Evolutionary conservation across 257 asterid species (phyloP).

Genomic region (Fraxinus cuspidata): DNA sequence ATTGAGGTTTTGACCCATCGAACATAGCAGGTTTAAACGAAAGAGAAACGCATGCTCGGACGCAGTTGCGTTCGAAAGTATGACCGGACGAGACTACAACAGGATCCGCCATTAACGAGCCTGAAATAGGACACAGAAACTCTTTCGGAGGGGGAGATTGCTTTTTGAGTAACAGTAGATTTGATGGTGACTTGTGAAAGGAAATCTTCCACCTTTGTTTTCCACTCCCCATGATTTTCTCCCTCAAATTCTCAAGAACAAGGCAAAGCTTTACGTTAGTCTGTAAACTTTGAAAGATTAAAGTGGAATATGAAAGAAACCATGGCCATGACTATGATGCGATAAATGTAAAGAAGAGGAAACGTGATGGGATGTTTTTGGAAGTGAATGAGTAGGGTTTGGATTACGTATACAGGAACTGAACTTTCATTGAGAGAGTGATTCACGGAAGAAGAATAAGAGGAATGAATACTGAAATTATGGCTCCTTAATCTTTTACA

Average conservation of each 20-base stretch:
- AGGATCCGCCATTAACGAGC: constrained; percentile 85
- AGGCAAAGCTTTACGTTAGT: background rate
- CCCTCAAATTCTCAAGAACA: background rate
- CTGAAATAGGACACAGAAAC: constrained; percentile 75
- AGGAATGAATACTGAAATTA: background rate
- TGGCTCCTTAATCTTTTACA: too few species aligned
- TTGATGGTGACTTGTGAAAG: constrained; percentile 53
- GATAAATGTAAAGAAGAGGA: background rate
- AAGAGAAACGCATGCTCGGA: constrained; percentile 68
- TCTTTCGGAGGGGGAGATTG: constrained; percentile 51
- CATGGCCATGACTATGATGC: background rate
- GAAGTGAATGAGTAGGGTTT: background rate
- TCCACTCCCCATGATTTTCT: constrained; percentile 42
- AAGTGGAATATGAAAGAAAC: background rate
- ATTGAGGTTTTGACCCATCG: constrained; percentile 55
- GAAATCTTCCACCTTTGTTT: constrained; percentile 73
- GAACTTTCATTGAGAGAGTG: background rate
- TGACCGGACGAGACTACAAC: constrained; percentile 85
- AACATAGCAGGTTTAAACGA: constrained; percentile 55
- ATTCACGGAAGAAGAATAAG: background rate
- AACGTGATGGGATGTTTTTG: background rate
- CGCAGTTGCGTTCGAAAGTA: constrained; percentile 81
- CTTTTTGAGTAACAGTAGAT: constrained; percentile 21
- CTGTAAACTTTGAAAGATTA: background rate
- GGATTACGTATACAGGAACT: background rate